Evolutionary conservation across 768 basidiomycete species (phyloP), one percentile per base, ranked within the genome.

Genomic region (Phylloporus sp.): DNA sequence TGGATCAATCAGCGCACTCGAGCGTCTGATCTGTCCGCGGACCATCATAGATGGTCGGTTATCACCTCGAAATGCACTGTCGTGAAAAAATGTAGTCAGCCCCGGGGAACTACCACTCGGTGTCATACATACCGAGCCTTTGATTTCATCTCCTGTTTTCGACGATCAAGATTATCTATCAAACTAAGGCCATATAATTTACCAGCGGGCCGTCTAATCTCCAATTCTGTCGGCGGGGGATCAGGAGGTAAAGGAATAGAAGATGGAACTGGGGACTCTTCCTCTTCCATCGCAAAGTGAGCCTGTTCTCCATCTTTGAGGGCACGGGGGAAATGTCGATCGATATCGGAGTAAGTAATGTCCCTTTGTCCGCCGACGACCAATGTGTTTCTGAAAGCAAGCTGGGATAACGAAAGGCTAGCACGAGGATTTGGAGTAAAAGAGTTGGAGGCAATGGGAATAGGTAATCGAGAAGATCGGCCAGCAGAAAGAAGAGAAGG

Each of bases 41-140:
- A 85, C 81, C 92, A 95, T 95, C 94, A 95, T 95, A 5, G 91
- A 88, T 10, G 94, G 91, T 51, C 93, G 76, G 57, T 87, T 79
- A 62, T 97, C 94, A 13, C 94, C 94, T 48, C 75, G 82, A 68
- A 97, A 97, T 13, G 90, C 86, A 49, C 94, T 95, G 20, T 34
- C 24, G 48, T 29, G 31, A 42, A 45, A 41, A 24, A 44, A 52
- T n/a, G 29, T 49, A 22, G 32, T 66, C 10, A 56, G 45, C 23
- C 24, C 44, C 22, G 23, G 22, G 45, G 39, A 35, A 31, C 24
- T 11, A 42, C 24, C n/a, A 49, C 55, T 16, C 39, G 23, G 5
- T 47, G 11, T 34, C 11, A 29, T n/a, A 57, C 75, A 58, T 72
- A 94, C 94, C 94, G 79, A 68, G 91, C 83, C 68, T 86, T 93